Conservation (phyloP, 306 rosid genomes). For the Prunus salicina region DNA sequence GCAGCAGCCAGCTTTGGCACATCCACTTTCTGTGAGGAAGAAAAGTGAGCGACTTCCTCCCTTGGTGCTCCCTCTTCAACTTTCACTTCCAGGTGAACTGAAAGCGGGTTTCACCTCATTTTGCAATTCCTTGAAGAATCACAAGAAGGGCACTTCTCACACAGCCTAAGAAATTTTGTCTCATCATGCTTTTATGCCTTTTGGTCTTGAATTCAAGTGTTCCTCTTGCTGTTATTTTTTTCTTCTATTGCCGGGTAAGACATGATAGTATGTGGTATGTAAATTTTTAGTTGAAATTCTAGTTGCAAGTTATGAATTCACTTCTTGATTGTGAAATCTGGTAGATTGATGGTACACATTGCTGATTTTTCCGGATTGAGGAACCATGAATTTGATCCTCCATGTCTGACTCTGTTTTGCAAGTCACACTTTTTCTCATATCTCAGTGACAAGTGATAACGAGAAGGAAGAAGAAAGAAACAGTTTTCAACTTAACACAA, state of each 20-base stretch:
- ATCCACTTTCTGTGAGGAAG: conserved; percentile 46
- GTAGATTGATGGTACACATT: not conserved
- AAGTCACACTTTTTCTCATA: not conserved
- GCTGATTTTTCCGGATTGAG: not conserved
- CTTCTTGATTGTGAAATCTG: not conserved
- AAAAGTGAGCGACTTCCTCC: conserved; percentile 34
- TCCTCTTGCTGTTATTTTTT: conserved; percentile 7
- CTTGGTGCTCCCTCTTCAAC: conserved; percentile 62
- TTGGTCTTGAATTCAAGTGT: not conserved
- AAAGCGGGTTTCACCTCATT: conserved; percentile 72
- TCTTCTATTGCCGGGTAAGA: conserved; percentile 1
- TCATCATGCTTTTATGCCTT: conserved; percentile 3
- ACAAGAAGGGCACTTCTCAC: conserved; percentile 38
- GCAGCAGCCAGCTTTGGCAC: conserved; percentile 93
- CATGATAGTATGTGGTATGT: conserved; percentile 15
- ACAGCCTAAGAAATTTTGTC: conserved; percentile 35
- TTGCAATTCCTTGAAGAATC: conserved; percentile 60
- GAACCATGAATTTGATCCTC: not conserved
- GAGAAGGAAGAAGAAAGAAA: not conserved
- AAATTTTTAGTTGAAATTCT: conserved; percentile 15
- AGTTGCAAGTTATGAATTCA: conserved; percentile 1
- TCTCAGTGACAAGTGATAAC: not conserved
- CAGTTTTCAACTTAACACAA: too few species aligned
- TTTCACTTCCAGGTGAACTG: conserved; percentile 73
- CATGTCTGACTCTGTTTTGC: not conserved